These are phyloP conservation scores for Puccinia hordei DNA, from an alignment of 1,284 basidiomycete genomes.

Conservation along the genomic window DNA sequence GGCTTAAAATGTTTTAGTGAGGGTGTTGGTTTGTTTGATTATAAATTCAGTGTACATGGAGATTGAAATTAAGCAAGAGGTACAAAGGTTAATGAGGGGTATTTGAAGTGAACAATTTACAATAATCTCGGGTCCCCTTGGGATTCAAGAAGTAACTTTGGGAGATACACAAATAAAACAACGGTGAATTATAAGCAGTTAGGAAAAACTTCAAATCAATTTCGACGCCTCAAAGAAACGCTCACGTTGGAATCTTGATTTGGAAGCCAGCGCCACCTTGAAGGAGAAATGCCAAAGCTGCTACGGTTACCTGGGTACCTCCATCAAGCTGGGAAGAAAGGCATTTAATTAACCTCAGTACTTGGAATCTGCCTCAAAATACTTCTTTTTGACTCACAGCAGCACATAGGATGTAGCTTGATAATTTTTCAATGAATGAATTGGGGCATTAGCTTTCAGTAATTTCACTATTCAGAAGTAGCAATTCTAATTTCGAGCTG, in stretches of 20 bases:
- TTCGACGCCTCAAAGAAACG: neutral
- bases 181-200: neutral
- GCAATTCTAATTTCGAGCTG: neutral
- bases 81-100: neutral
- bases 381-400: constrained; percentile 11
- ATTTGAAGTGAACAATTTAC: constrained; percentile 23
- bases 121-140: constrained; percentile 32
- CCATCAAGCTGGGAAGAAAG: constrained; percentile 28
- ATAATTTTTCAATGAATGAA: neutral
- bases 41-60: neutral
- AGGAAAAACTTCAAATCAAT: neutral
- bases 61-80: neutral
- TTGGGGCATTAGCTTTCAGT: neutral
- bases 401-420: constrained; percentile 46
- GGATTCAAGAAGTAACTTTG: constrained; percentile 43
- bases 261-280: constrained; percentile 35
- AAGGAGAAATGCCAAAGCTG: constrained; percentile 16
- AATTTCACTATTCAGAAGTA: neutral
- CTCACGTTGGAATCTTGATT: constrained; percentile 40
- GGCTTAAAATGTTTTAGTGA: too few species aligned
- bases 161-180: neutral
- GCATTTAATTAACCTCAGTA: too few species aligned
- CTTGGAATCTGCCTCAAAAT: neutral
- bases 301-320: constrained; percentile 34
- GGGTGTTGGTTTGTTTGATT: neutral